Evolutionary conservation across 2,329 filamentous ascomycete genomes (phyloP).

Genomic region (Magnaporthiopsis poae): DNA sequence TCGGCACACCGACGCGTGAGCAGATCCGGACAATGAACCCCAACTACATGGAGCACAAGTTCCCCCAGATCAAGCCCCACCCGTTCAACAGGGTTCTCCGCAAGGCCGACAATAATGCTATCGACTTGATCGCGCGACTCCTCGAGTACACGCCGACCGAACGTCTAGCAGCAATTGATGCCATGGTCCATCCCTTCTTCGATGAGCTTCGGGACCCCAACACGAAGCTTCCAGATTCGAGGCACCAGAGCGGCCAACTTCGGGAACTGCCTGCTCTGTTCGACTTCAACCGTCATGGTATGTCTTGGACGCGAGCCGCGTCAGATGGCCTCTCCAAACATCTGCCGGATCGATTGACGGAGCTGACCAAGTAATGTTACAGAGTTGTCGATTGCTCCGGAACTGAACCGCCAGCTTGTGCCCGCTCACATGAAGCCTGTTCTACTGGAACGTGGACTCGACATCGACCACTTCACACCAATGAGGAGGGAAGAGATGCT

Average conservation of each 20-base stretch:
- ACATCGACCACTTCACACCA: conserved; percentile 88
- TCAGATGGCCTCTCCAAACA: not conserved
- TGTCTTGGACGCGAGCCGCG: conserved; percentile 23
- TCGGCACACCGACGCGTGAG: conserved; percentile 90
- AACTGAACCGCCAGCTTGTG: conserved; percentile 79
- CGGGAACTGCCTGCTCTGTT: conserved; percentile 82
- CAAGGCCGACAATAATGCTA: conserved; percentile 84
- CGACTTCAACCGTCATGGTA: conserved; percentile 90
- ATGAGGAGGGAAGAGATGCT: conserved; percentile 94
- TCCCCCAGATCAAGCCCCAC: conserved; percentile 98
- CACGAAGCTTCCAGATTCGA: conserved; percentile 86
- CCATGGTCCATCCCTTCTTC: conserved; percentile 98
- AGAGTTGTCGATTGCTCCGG: conserved; percentile 94
- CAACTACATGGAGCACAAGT: conserved; percentile 99
- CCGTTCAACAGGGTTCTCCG: conserved; percentile 99
- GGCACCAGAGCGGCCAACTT: conserved; percentile 69
- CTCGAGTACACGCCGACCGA: conserved; percentile 97
- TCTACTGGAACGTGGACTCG: conserved; percentile 68
- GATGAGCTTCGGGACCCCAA: conserved; percentile 88
- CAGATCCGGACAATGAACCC: conserved; percentile 99
- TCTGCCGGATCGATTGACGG: conserved; percentile 10
- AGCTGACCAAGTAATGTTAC: conserved; percentile 8
- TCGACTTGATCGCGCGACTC: conserved; percentile 86
- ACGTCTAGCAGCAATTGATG: conserved; percentile 82
- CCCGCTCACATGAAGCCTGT: conserved; percentile 69